Base-by-base conservation (phyloP, 768 basidiomycete species). In the Russula sp. region DNA sequence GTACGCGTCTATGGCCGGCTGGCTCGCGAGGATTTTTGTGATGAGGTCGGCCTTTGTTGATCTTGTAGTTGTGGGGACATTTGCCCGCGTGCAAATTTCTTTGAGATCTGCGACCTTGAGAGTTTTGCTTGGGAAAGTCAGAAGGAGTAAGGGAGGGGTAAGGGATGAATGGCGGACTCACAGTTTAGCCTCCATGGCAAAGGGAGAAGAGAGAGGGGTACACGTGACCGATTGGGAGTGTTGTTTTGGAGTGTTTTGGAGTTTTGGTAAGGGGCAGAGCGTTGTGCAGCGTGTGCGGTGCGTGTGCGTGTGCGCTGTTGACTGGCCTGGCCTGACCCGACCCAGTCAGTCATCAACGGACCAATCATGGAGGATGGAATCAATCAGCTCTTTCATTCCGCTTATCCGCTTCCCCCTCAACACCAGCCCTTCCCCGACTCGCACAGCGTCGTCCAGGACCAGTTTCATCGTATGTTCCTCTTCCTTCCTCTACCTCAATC, bases 101-200 rank as follows among this genome's bases (percentile, higher is more conserved):
- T 75, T 83, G 72, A 89, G 83, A 66, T 89, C 87, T 39, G 79
- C 78, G 70, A 88, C 87, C 72, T 86, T 88, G 76, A 89, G 83
- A 0, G 83, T 73, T 72, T 83, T 85, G 61, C 79, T 79, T 58
- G 39, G n/a, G 18, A 32, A 56, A 10, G 29, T 51, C 39, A 57
- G 62, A 1, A 53, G 61, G 61, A 59, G 59, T 60, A 53, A 49
- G 32, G 5, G 42, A 34, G 43, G 43, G 8, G 14, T 22, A 14
- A 34, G 46, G 38, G 47, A 47, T 47, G 56, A 13, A 45, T 22
- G 41, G 36, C 42, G 29, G 51, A 72, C 74, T 38, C 64, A 75
- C 74, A 79, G 69, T 64, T 77, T 76, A 34, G 75, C 56, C 29
- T 78, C 76, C 77, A 78, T 78, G 34, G 7, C n/a, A n/a, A n/a